Conservation (phyloP, 805 yeast species). For the Candida sanyiensis region DNA sequence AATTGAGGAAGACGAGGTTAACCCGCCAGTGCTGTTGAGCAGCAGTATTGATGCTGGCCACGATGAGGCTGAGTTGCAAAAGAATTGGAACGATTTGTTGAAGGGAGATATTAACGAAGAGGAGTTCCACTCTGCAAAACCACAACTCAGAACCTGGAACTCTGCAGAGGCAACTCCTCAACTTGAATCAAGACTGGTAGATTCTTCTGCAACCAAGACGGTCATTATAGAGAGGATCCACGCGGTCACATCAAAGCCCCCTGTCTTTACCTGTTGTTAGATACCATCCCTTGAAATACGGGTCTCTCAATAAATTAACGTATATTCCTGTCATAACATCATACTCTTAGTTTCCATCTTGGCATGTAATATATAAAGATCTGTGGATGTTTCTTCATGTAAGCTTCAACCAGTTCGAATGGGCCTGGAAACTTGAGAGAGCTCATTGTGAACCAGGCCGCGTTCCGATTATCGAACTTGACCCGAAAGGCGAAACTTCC, state of each 20-base stretch:
- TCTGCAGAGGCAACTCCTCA: slow-evolving; percentile 13
- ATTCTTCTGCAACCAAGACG: slow-evolving; percentile 28
- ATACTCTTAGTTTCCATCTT: no score
- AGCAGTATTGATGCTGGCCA: no score
- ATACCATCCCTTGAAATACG: no score
- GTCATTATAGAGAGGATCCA: slow-evolving; percentile 59
- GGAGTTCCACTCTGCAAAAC: slow-evolving; percentile 15
- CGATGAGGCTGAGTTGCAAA: slow-evolving; percentile 19
- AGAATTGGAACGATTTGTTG: slow-evolving; percentile 28
- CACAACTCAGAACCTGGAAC: slow-evolving; percentile 4
- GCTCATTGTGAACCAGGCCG: no score
- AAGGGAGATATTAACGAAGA: slow-evolving; percentile 28
- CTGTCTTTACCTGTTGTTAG: slow-evolving; percentile 67
- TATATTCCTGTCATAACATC: no score
- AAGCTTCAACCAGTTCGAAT: no score
- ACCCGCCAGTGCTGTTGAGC: background rate
- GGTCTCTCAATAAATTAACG: no score
- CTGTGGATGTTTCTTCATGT: no score
- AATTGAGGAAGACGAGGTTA: slow-evolving; percentile 3
- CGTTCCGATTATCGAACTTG: no score
- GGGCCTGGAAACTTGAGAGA: no score
- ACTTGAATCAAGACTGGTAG: slow-evolving; percentile 3
- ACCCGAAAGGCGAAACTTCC: no score
- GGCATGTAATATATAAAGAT: no score
- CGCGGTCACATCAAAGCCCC: slow-evolving; percentile 48